Base-by-base conservation (phyloP, 345 rosid genomes). In the Xanthoceras sorbifolium region DNA sequence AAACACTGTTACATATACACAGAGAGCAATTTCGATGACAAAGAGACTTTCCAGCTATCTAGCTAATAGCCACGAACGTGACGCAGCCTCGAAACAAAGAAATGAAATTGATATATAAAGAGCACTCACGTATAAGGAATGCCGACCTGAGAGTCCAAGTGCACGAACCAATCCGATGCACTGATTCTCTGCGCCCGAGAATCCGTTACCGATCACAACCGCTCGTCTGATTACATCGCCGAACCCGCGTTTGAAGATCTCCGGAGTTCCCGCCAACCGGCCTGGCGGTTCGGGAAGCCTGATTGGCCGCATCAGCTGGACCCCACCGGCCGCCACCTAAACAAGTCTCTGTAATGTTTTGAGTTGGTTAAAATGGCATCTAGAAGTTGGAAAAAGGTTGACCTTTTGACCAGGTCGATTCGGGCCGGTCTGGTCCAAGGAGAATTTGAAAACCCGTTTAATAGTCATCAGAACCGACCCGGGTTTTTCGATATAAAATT, bases 101-200 rank as follows among this genome's bases (percentile, higher is more conserved):
- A 20, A 22, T 7, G 55, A 34, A 14, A 11, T 12, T 31, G 62
- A 38, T n/a, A 8, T 40, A 23, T 29, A 20, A 67, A 63, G 59
- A 69, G 67, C 42, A 72, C 80, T 77, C 80, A 95, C 98, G 67
- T 82, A 77, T 31, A 90, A 72, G 32, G 87, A 75, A 80, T 85
- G 85, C 76, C 88, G 87, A 82, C 85, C 87, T 77, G 82, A 78
- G 84, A 94, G 97, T 76, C 96, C 97, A 46, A 94, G 86, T 70
- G 98, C 89, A 18, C 96, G 94, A 85, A 94, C 73, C 84, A 94
- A 85, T 67, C 97, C 98, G 71, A 90, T 44, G 83, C 95, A 89
- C 79, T 93, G 97, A 84, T 81, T 94, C 90, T 93, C 98, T n/a
- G 98, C 92, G 61, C 97, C 97, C 23, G 97, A 87, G 79, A 86